Percentiles rank a stretch among this genome's conserved stretches.
phyloP scores from a whole-genome alignment of 2,329 filamentous ascomycete species.

The Neonectria magnoliae region DNA sequence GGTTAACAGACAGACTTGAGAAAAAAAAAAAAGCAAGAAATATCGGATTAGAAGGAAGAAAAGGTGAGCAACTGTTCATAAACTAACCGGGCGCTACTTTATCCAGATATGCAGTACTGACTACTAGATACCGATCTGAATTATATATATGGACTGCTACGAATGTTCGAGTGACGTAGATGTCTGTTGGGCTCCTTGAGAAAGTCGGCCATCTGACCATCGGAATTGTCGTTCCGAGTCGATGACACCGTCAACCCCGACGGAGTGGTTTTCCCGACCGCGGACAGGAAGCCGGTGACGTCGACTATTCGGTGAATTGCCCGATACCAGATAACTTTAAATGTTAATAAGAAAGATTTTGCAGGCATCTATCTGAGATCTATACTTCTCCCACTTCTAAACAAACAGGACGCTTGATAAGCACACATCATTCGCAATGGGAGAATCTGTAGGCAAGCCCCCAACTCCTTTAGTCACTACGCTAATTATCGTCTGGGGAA shows the following conservation, averaged over 20 bases:
- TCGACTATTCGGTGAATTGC: conserved; percentile 1
- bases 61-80: no score
- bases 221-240: conserved; percentile 15
- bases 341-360: background rate
- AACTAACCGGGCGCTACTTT: no score
- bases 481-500: conserved; percentile 4
- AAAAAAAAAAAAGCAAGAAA: no score
- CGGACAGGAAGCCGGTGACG: background rate
- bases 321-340: background rate
- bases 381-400: background rate
- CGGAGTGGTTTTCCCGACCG: conserved; percentile 12
- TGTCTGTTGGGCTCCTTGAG: background rate
- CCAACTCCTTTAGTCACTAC: background rate
- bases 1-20: no score
- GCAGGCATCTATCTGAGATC: background rate
- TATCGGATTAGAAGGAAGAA: no score
- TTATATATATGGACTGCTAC: no score
- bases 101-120: no score
- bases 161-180: background rate
- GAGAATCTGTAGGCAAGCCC: background rate
- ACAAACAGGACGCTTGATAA: background rate
- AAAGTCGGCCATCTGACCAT: background rate
- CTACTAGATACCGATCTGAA: no score
- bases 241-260: background rate
- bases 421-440: background rate